Percentiles rank a stretch among this genome's conserved stretches.
These are phyloP conservation scores for Flaveria trinervia DNA, from an alignment of 129 eudicot species.

Conservation along the genomic window DNA sequence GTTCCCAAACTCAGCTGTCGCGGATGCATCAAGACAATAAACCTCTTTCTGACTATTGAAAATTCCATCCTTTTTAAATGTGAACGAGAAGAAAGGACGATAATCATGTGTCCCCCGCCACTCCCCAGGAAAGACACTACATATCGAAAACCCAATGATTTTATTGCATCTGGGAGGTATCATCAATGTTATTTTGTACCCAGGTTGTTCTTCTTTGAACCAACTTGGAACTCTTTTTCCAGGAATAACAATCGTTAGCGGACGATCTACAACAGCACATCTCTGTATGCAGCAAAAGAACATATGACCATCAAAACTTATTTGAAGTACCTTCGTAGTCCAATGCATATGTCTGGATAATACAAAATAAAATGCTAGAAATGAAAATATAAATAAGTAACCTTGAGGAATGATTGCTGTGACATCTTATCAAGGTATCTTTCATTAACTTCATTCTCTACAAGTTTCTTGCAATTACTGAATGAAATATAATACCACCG, in stretches of 20 bases:
- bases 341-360: not conserved
- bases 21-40: not conserved
- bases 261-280: not conserved
- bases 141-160: conserved; percentile 1
- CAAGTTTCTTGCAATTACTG: not conserved
- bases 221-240: conserved; percentile 14
- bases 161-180: not conserved
- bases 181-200: not conserved
- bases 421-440: not conserved
- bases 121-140: not conserved
- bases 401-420: conserved; percentile 1
- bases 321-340: too few species aligned
- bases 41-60: not conserved
- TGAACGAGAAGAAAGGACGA: not conserved
- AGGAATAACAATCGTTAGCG: not conserved
- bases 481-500: not conserved
- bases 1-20: not conserved
- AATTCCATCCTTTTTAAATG: not conserved
- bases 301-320: not conserved
- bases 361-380: not conserved
- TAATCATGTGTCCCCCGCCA: too few species aligned
- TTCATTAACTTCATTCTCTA: not conserved
- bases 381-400: not conserved
- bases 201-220: conserved; percentile 9
- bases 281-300: not conserved